A percentile compares a stretch with the other conserved stretches of the same genome.
phyloP scores from a whole-genome alignment of 2,329 filamentous ascomycete genomes.

The Domatiomyces catenatus region DNA sequence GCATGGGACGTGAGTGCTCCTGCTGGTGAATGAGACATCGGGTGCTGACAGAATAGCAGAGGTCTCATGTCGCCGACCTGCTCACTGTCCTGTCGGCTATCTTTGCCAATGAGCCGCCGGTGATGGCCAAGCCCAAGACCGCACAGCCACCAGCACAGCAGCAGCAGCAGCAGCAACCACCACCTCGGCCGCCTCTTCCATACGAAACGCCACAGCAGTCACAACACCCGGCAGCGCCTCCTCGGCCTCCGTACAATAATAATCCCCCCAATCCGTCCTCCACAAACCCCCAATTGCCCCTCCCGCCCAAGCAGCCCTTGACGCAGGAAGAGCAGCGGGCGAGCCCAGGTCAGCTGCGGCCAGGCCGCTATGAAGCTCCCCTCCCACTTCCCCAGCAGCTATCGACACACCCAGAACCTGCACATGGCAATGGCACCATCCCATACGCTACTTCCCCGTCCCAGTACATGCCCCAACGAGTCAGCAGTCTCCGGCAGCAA shows the following conservation, averaged over 20 bases:
- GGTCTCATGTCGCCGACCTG: slow-evolving; percentile 71
- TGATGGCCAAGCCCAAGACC: slow-evolving; percentile 50
- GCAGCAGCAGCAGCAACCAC: slow-evolving; percentile 29
- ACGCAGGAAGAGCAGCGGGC: neutral
- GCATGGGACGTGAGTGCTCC: slow-evolving; percentile 66
- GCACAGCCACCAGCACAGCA: slow-evolving; percentile 26
- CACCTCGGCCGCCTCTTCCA: slow-evolving; percentile 54
- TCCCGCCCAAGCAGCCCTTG: neutral
- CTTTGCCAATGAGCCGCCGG: slow-evolving; percentile 88
- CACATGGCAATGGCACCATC: neutral
- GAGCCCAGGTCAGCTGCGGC: slow-evolving; percentile 1
- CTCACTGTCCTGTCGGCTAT: slow-evolving; percentile 67
- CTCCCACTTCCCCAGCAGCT: slow-evolving; percentile 12
- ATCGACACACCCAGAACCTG: slow-evolving; percentile 1
- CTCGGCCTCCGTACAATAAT: slow-evolving; percentile 1
- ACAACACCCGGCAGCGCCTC: slow-evolving; percentile 2
- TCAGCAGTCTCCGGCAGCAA: slow-evolving; percentile 16
- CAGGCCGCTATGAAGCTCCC: slow-evolving; percentile 16
- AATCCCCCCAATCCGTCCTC: neutral
- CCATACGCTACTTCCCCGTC: slow-evolving; percentile 6
- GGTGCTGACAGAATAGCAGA: slow-evolving; percentile 31
- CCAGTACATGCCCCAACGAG: slow-evolving; percentile 21
- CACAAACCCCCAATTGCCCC: neutral
- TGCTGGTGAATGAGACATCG: neutral
- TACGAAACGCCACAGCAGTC: slow-evolving; percentile 8